These are phyloP conservation scores for Yamadazyma trypodendri DNA, from an alignment of 1,139 yeast genomes.

Conservation along the genomic window DNA sequence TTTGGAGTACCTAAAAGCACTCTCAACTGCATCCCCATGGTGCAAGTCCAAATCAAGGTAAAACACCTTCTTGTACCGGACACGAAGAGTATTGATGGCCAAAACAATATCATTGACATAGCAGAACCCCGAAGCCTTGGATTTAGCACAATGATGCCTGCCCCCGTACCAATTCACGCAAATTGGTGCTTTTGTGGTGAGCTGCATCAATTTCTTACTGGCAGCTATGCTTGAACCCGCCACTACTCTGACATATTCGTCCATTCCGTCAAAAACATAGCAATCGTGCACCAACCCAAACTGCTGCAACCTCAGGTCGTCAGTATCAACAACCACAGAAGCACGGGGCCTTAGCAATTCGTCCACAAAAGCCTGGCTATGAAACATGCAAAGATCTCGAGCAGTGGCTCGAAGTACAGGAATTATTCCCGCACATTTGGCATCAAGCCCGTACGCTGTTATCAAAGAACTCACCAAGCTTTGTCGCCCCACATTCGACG, in stretches of 20 bases:
- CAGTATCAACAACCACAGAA: too few species aligned
- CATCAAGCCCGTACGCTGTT: constrained; percentile 38
- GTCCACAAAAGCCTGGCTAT: constrained; percentile 36
- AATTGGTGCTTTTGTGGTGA: constrained; percentile 22
- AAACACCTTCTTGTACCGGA: constrained; percentile 46
- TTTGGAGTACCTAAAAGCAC: constrained; percentile 56
- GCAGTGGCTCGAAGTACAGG: constrained; percentile 22
- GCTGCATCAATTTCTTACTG: constrained; percentile 31
- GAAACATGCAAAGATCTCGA: constrained; percentile 36
- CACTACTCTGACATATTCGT: constrained; percentile 46
- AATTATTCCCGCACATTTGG: constrained; percentile 22
- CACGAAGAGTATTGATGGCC: constrained; percentile 48
- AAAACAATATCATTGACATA: constrained; percentile 68
- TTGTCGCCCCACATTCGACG: constrained; percentile 53
- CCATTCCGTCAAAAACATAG: constrained; percentile 56
- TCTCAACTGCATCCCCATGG: constrained; percentile 79
- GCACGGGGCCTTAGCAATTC: constrained; percentile 24
- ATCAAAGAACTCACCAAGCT: constrained; percentile 44
- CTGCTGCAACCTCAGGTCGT: constrained; percentile 13
- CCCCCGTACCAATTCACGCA: constrained; percentile 82
- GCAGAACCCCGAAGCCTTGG: constrained; percentile 69
- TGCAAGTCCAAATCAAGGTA: constrained; percentile 75
- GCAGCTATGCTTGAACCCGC: constrained; percentile 62
- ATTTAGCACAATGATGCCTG: constrained; percentile 63
- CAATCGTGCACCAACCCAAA: constrained; percentile 62